Base-by-base conservation (phyloP, 2,329 filamentous ascomycete genomes). In the Macroventuria anomochaeta region DNA sequence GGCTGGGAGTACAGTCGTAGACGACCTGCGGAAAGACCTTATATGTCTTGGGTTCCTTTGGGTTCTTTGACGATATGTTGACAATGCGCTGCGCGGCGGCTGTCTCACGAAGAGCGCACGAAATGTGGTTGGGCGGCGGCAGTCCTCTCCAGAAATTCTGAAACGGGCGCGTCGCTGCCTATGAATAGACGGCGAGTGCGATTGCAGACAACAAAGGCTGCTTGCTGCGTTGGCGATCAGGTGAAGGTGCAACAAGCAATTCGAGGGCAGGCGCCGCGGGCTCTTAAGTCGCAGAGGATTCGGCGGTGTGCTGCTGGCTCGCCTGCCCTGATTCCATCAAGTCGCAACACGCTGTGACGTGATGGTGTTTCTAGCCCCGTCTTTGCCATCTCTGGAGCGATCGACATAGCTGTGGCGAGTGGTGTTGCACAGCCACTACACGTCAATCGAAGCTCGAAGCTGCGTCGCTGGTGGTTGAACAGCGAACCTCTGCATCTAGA, bases 151-250 rank as follows among this genome's bases (percentile, higher is more conserved):
- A 46, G 53, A 53, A 63, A 59, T 58, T 69, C 63, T 74, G 73
- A 75, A 75, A 75, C 73, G 69, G 72, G 70, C 72, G 72, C 70
- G 64, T 69, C 63, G 69, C 67, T 61, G 69, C 66, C 51, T 73
- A 71, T 67, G 64, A 67, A 71, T 71, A 75, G 68, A 44, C 40
- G 63, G 37, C 63, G 58, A 69, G 62, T 63, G 60, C 59, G 55
- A 61, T 48, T 47, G 59, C 57, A 55, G 54, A 55, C 49, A 59
- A 61, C 52, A 53, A 54, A 26, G 29, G 25, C 31, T 36, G 46
- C 33, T 43, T 36, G 46, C 33, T 43, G 50, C 51, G 46, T 36
- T 46, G 52, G 50, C 48, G 57, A 51, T 37, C 40, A 55, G 56
- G 40, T 48, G 50, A 58, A 56, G 46, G 50, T 62, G 50, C 34